These are phyloP conservation scores for Somion occarium DNA, from an alignment of 1,284 basidiomycete genomes.

Conservation along the genomic window DNA sequence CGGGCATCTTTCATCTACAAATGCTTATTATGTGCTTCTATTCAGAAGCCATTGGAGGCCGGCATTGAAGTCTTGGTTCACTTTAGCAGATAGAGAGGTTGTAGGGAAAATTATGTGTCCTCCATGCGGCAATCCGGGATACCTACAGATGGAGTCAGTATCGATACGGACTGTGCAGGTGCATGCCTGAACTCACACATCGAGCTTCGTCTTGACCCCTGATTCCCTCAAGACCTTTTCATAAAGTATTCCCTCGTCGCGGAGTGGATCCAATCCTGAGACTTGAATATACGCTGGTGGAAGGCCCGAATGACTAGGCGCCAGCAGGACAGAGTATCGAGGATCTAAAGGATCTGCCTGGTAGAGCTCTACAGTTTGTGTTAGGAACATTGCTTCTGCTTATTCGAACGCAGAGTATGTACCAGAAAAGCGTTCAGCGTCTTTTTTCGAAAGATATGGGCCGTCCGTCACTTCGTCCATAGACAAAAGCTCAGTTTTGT, in stretches of 20 bases:
- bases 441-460: slow-evolving; percentile 6
- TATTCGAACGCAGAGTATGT: neutral
- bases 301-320: slow-evolving; percentile 14
- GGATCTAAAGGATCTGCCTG: slow-evolving; percentile 11
- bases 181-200: slow-evolving; percentile 13
- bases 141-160: neutral
- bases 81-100: neutral
- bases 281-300: slow-evolving; percentile 20
- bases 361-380: neutral
- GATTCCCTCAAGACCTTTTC: slow-evolving; percentile 18
- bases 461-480: slow-evolving; percentile 18
- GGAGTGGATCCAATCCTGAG: slow-evolving; percentile 16
- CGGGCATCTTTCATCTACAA: no score
- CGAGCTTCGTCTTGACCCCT: slow-evolving; percentile 15
- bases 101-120: neutral
- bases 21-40: no score
- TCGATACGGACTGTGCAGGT: neutral
- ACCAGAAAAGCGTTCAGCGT: neutral
- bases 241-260: slow-evolving; percentile 22
- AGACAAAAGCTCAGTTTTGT: slow-evolving; percentile 19
- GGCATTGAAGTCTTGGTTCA: neutral
- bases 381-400: neutral
- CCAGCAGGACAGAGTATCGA: slow-evolving; percentile 16
- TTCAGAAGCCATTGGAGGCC: neutral
- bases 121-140: neutral